These are phyloP conservation scores for Rutstroemia sp. DNA, from an alignment of 2,329 filamentous ascomycete species.

Conservation along the genomic window DNA sequence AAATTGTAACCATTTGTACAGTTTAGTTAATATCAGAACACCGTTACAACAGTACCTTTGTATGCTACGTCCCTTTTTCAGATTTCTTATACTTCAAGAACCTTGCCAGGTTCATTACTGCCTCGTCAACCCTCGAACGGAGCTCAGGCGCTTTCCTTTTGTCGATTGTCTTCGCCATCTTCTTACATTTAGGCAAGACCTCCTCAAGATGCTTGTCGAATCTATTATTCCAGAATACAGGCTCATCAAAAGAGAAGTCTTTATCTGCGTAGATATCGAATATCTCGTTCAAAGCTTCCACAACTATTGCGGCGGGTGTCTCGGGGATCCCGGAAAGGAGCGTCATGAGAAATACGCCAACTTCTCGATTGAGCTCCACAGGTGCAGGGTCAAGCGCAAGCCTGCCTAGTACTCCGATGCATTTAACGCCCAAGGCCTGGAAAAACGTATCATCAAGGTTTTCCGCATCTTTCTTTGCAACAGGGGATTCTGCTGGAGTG, in stretches of 20 bases:
- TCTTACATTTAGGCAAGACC: conserved; percentile 44
- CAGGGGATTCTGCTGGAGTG: conserved; percentile 16
- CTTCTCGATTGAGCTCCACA: conserved; percentile 48
- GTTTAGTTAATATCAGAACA: no score
- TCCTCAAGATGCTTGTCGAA: conserved; percentile 53
- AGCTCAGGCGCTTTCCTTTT: conserved; percentile 51
- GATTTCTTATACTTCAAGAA: conserved; percentile 56
- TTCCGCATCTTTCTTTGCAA: conserved; percentile 11
- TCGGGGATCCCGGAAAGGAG: conserved; percentile 44
- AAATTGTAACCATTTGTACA: no score
- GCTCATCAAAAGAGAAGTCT: conserved; percentile 46
- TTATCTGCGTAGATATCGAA: conserved; percentile 63
- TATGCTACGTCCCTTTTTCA: conserved; percentile 12
- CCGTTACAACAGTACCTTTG: neutral
- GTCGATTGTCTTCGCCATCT: conserved; percentile 52
- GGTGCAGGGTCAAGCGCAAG: conserved; percentile 50
- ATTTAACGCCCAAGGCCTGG: conserved; percentile 55
- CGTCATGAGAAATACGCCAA: conserved; percentile 55
- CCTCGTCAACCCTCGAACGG: conserved; percentile 53
- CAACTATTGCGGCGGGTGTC: conserved; percentile 47
- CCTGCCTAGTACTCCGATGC: conserved; percentile 58
- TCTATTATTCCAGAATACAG: conserved; percentile 56
- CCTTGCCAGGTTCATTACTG: conserved; percentile 48
- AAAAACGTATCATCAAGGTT: conserved; percentile 43
- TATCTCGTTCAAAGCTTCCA: conserved; percentile 59